Evolutionary conservation across 208 protist species (phyloP), one percentile per base, ranked within the genome.

Genomic region (Trypanosomatidae sp.): DNA sequence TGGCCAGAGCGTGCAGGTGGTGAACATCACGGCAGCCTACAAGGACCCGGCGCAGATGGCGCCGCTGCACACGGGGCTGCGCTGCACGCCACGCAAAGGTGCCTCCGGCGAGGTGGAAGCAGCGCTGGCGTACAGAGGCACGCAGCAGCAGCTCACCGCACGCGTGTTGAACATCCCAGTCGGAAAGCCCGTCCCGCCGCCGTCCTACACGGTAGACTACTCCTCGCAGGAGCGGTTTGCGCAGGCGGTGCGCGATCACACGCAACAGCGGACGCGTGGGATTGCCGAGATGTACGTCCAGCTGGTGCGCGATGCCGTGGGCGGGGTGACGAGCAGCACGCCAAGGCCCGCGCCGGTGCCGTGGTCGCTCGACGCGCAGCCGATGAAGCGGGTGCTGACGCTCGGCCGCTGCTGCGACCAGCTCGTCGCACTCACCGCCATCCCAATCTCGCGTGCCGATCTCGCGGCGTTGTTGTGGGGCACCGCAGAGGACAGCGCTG

Each of bases 231-330:
- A 92, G 64, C 79, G 79, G 28, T 94, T 96, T 66, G 84, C 71
- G 62, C 87, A 92, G 71, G 77, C 89, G 60, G 88, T 96, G 69
- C 78, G 88, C 22, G 90, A 96, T 50, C 89, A 92, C 73, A 84
- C 73, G 13, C 87, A 93, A 69, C 86, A 89, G 62, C 83, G 91
- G 13, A 73, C 71, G 22, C 79, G 85, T 46, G 89, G 91, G 13
- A 75, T 91, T 17, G 85, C 89, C 0, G 78, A 81, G 56, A 93
- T 96, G 73, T 96, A 94, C 71, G 91, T 96, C 22, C 83, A 87
- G 62, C 87, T 96, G 39, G 77, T 78, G 15, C 89, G 90, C 44
- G 78, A 85, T 60, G 65, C 77, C 17, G 75, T 96, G 1, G 91
- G 85, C 19, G 65, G 68, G 4, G 72, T 74, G 55, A 81, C 81